Percentiles rank a stretch among this genome's conserved stretches.
Evolutionary conservation across 2,329 filamentous ascomycete genomes (phyloP).

Genomic region (Diaporthe sp.): DNA sequence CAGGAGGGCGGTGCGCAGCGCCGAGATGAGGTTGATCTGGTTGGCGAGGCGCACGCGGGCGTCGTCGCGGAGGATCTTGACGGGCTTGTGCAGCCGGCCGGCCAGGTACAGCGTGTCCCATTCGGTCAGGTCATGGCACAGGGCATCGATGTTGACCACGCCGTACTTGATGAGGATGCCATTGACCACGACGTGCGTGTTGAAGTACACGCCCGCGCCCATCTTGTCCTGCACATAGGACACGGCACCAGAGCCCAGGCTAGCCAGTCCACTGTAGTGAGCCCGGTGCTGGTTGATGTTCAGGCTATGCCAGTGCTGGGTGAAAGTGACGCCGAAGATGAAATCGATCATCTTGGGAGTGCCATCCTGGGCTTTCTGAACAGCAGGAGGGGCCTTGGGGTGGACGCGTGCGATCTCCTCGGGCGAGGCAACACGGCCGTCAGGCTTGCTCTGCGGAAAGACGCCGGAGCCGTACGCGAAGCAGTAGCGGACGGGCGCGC

Average conservation of each 20-base stretch:
- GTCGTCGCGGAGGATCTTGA: conserved; percentile 96
- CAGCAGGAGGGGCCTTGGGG: conserved; percentile 81
- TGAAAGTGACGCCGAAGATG: conserved; percentile 94
- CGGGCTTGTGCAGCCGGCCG: conserved; percentile 94
- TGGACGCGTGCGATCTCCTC: conserved; percentile 75
- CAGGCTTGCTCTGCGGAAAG: conserved; percentile 78
- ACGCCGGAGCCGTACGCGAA: conserved; percentile 98
- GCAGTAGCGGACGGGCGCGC: conserved; percentile 92
- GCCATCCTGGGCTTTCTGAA: conserved; percentile 86
- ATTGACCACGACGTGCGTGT: conserved; percentile 93
- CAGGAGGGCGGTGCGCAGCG: conserved; percentile 87
- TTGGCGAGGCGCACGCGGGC: conserved; percentile 92
- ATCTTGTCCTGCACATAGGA: conserved; percentile 86
- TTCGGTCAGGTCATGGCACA: conserved; percentile 85
- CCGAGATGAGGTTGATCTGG: conserved; percentile 94
- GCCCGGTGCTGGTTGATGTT: conserved; percentile 89
- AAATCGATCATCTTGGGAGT: conserved; percentile 98
- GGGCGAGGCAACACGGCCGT: conserved; percentile 63
- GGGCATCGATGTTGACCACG: conserved; percentile 91
- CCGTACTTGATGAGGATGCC: conserved; percentile 98
- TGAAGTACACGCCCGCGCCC: conserved; percentile 97
- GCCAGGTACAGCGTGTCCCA: conserved; percentile 98
- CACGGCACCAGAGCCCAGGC: conserved; percentile 85
- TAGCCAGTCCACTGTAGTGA: conserved; percentile 90
- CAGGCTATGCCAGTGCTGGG: conserved; percentile 95